phyloP scores from a whole-genome alignment of 2,329 filamentous ascomycete species.

The Stemphylium vesicarium region DNA sequence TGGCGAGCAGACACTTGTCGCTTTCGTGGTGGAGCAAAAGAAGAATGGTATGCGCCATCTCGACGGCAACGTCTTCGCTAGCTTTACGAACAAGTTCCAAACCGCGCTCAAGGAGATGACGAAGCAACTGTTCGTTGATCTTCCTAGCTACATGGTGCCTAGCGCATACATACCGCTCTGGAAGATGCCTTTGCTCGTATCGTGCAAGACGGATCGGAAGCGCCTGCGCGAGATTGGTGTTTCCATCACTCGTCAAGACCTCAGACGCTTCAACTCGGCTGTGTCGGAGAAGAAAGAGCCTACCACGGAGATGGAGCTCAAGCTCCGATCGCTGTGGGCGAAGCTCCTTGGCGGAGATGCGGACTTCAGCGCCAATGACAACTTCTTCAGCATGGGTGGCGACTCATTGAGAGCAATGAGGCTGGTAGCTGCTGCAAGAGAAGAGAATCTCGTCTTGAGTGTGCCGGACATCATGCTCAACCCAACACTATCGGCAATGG shows the following conservation, averaged over 20 bases:
- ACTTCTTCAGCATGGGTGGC: conserved; percentile 58
- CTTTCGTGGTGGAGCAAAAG: conserved; percentile 43
- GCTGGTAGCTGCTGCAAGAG: conserved; percentile 61
- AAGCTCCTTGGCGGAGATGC: conserved; percentile 41
- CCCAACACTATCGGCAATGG: conserved; percentile 56
- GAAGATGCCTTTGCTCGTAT: conserved; percentile 46
- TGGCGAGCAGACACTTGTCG: conserved; percentile 43
- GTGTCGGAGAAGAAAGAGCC: conserved; percentile 53
- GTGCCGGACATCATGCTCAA: conserved; percentile 64
- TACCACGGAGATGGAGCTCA: conserved; percentile 40
- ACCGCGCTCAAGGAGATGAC: conserved; percentile 37
- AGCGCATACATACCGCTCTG: conserved; percentile 45
- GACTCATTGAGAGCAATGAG: conserved; percentile 62
- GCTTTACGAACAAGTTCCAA: conserved; percentile 42
- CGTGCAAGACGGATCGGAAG: conserved; percentile 47
- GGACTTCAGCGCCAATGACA: conserved; percentile 44
- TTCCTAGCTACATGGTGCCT: conserved; percentile 47
- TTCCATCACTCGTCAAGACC: conserved; percentile 39
- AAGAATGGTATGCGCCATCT: conserved; percentile 37
- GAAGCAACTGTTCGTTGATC: conserved; percentile 33
- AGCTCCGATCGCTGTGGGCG: conserved; percentile 39
- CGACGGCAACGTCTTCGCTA: conserved; percentile 41
- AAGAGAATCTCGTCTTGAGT: conserved; percentile 57
- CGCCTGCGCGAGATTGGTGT: conserved; percentile 43
- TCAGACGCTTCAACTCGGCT: conserved; percentile 40